Percentiles rank a stretch among this genome's conserved stretches.
Conservation (phyloP, 495 filamentous ascomycete species). For the Astrothelium macrocarpum region DNA sequence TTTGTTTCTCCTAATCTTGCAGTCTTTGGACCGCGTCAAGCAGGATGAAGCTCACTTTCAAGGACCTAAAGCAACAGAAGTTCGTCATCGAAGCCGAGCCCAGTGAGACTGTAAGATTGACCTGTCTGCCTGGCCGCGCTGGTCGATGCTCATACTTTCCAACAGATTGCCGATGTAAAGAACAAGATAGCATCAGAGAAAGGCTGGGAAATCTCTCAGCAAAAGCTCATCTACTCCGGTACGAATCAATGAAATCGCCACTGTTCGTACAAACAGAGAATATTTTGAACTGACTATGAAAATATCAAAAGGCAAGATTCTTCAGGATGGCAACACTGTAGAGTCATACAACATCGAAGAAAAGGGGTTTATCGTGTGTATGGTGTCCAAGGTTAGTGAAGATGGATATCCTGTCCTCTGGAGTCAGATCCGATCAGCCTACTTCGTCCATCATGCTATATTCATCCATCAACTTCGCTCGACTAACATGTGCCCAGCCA, state of each 20-base stretch:
- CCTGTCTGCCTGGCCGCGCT: background rate
- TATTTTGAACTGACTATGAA: background rate
- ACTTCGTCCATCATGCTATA: background rate
- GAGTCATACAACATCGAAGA: slow-evolving; percentile 96
- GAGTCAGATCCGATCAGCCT: background rate
- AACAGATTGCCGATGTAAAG: slow-evolving; percentile 78
- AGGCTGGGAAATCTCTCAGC: slow-evolving; percentile 75
- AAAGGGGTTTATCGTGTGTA: slow-evolving; percentile 98
- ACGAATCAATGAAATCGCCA: slow-evolving; percentile 26
- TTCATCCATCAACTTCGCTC: background rate
- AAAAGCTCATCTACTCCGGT: slow-evolving; percentile 98
- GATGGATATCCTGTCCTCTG: background rate
- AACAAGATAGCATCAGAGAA: slow-evolving; percentile 80
- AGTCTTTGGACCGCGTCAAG: slow-evolving; percentile 5
- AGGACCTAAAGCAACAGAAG: slow-evolving; percentile 97
- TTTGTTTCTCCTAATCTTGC: slow-evolving; percentile 4
- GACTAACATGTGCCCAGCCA: slow-evolving; percentile 37
- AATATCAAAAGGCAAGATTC: slow-evolving; percentile 71
- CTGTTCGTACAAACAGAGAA: background rate
- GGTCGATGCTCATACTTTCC: background rate
- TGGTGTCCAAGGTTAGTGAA: slow-evolving; percentile 75
- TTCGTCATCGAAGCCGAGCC: slow-evolving; percentile 91
- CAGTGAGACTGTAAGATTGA: slow-evolving; percentile 66
- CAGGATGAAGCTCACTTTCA: slow-evolving; percentile 81
- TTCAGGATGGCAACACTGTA: slow-evolving; percentile 92